A percentile compares a stretch with the other conserved stretches of the same genome.
phyloP scores from a whole-genome alignment of 164 flowering plant species.

The Liquidambar formosana region DNA sequence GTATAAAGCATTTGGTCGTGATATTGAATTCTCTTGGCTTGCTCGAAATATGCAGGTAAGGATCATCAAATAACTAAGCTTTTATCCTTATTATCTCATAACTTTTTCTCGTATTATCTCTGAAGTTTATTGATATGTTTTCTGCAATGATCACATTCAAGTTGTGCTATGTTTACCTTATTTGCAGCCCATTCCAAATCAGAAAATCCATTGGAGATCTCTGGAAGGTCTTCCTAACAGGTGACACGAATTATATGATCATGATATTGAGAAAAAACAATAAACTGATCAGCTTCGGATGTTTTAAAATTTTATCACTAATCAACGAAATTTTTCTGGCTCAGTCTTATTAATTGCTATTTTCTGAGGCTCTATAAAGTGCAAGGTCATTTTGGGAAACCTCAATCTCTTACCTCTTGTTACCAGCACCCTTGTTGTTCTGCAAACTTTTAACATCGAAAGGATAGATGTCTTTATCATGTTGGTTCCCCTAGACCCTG shows the following conservation, averaged over 20 bases:
- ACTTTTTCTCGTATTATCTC: background rate
- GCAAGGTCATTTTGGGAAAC: too few relatives aligned
- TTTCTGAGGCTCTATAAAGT: too few relatives aligned
- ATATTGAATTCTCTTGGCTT: conserved; percentile 89
- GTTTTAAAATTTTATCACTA: too few relatives aligned
- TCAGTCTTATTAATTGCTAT: too few relatives aligned
- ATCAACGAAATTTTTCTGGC: too few relatives aligned
- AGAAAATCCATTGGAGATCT: conserved; percentile 95
- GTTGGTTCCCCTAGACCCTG: background rate
- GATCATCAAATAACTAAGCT: background rate
- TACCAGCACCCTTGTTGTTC: too few relatives aligned
- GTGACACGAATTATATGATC: conserved; percentile 29
- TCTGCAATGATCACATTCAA: background rate
- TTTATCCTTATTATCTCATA: conserved; percentile 1
- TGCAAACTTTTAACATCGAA: background rate
- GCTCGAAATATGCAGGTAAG: conserved; percentile 86
- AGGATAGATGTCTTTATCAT: background rate
- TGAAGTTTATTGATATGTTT: background rate
- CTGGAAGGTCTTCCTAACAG: conserved; percentile 90
- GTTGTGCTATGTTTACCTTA: conserved; percentile 1
- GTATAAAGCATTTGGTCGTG: conserved; percentile 80
- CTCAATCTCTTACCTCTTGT: too few relatives aligned
- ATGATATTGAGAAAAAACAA: background rate
- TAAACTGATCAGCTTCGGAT: background rate
- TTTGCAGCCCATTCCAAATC: conserved; percentile 84